Evolutionary conservation across 2,329 filamentous ascomycete genomes (phyloP).

Genomic region (Dissoconium aciculare): DNA sequence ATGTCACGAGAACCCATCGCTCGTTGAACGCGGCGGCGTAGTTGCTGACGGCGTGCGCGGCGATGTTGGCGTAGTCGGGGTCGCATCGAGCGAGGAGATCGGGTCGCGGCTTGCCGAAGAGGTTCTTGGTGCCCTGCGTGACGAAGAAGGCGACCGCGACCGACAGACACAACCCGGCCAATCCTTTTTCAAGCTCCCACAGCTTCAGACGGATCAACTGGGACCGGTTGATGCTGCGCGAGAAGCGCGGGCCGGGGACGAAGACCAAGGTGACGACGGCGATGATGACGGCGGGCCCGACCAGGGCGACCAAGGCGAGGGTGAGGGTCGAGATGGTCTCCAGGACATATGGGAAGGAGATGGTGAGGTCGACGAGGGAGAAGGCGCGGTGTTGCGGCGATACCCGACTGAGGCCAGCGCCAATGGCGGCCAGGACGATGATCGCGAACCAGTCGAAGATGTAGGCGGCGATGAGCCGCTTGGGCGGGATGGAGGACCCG

Average conservation of each 20-base stretch:
- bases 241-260: slow-evolving; percentile 55
- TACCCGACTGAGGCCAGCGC: slow-evolving; percentile 36
- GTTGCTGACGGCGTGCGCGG: slow-evolving; percentile 47
- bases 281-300: slow-evolving; percentile 54
- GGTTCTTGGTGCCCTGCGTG: slow-evolving; percentile 70
- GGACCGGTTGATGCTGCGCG: slow-evolving; percentile 17
- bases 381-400: slow-evolving; percentile 57
- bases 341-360: slow-evolving; percentile 59
- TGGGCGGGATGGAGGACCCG: slow-evolving; percentile 4
- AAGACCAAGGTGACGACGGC: slow-evolving; percentile 51
- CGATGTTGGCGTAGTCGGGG: slow-evolving; percentile 53
- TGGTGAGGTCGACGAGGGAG: slow-evolving; percentile 56
- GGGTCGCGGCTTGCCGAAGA: slow-evolving; percentile 50
- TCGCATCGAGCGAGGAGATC: slow-evolving; percentile 56
- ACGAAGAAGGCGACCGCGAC: slow-evolving; percentile 61
- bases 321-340: slow-evolving; percentile 58
- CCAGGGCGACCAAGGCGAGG: slow-evolving; percentile 47
- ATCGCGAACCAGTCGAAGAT: slow-evolving; percentile 60
- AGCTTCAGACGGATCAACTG: slow-evolving; percentile 67
- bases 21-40: slow-evolving; percentile 36
- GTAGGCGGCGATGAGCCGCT: slow-evolving; percentile 46
- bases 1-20: slow-evolving; percentile 56
- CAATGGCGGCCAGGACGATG: slow-evolving; percentile 23
- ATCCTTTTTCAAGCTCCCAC: slow-evolving; percentile 77
- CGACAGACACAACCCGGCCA: slow-evolving; percentile 65